A percentile compares a stretch with the other conserved stretches of the same genome.
Evolutionary conservation across 83 land plant species (phyloP).

Genomic region (Picea abies): DNA sequence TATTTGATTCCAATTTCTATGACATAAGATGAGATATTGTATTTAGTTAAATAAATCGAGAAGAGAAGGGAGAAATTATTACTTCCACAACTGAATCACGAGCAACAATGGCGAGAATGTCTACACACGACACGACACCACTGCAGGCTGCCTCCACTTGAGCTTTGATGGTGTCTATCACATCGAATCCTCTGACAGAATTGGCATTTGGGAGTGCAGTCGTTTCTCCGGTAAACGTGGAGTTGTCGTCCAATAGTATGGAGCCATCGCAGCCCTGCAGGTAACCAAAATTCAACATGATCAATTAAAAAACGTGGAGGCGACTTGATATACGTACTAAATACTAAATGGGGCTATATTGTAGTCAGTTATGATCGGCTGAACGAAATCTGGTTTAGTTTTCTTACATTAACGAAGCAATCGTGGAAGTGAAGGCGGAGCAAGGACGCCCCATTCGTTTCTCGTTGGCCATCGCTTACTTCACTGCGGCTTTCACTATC

Average conservation of each 20-base stretch:
- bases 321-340: neutral
- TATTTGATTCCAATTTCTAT: too few species aligned
- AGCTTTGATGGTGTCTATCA: neutral
- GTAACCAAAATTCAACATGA: neutral
- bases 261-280: neutral
- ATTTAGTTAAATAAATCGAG: neutral
- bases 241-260: neutral
- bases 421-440: conserved; percentile 78
- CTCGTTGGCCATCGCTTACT: conserved; percentile 40
- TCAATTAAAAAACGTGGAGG: neutral
- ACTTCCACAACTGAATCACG: conserved; percentile 18
- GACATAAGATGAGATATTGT: neutral
- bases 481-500: conserved; percentile 36
- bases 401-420: conserved; percentile 75
- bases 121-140: neutral
- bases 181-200: conserved; percentile 6
- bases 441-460: conserved; percentile 63
- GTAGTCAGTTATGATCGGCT: too few species aligned
- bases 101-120: conserved; percentile 13
- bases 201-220: conserved; percentile 18
- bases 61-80: neutral
- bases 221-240: conserved; percentile 17
- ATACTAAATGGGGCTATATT: neutral
- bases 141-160: neutral
- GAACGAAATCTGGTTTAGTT: neutral